These are phyloP conservation scores for Pichia californica DNA, from an alignment of 805 yeast species.

Conservation along the genomic window DNA sequence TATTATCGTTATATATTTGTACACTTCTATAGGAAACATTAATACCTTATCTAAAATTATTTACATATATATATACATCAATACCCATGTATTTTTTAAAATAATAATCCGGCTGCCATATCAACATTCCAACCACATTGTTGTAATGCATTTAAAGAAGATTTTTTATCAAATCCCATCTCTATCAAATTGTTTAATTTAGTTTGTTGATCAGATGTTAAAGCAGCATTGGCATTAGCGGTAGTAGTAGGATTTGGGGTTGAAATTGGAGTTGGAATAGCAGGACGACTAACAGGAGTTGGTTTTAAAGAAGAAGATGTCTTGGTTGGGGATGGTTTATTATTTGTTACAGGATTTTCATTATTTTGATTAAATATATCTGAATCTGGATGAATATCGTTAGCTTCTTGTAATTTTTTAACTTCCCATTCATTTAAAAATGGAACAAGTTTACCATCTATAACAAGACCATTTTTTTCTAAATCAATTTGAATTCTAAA, in stretches of 20 bases:
- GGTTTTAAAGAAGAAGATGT: not conserved
- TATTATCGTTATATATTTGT: too few relatives aligned
- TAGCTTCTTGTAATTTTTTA: conserved; percentile 13
- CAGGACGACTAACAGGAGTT: conserved; percentile 3
- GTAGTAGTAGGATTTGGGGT: conserved; percentile 18
- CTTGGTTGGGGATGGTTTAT: not conserved
- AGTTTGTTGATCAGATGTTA: conserved; percentile 16
- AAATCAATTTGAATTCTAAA: conserved; percentile 82
- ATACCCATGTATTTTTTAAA: too few relatives aligned
- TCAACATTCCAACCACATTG: conserved; percentile 75
- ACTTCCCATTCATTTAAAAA: conserved; percentile 17
- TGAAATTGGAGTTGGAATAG: conserved; percentile 11
- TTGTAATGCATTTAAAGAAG: conserved; percentile 59
- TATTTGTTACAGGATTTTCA: too few relatives aligned
- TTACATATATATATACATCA: too few relatives aligned
- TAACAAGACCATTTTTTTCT: conserved; percentile 51
- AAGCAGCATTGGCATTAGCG: too few relatives aligned
- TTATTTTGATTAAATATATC: not conserved
- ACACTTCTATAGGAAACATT: too few relatives aligned
- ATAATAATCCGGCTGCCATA: conserved; percentile 75
- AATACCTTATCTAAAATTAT: not conserved
- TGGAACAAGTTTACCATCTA: conserved; percentile 36
- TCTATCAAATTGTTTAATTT: conserved; percentile 42
- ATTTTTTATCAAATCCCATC: conserved; percentile 64
- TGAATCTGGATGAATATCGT: conserved; percentile 16